phyloP scores from a whole-genome alignment of 495 filamentous ascomycete genomes.

The Neurospora sp. region DNA sequence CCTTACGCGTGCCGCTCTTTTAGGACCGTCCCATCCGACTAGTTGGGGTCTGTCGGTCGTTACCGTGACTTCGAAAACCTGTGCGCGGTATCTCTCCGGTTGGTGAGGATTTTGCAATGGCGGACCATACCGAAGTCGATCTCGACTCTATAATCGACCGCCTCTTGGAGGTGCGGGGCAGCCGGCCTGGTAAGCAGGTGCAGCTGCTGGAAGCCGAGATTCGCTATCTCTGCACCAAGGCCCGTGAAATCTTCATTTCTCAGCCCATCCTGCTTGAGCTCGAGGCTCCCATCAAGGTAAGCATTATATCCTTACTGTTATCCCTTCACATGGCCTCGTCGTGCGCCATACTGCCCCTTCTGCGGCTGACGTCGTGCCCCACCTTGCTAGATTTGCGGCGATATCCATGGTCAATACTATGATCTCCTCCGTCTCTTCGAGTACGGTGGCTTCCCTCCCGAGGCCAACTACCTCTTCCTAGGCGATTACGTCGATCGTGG shows the following conservation, averaged over 20 bases:
- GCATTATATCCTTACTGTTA: conserved; percentile 11
- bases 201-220: conserved; percentile 96
- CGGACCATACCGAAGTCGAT: conserved; percentile 94
- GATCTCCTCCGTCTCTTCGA: conserved; percentile 95
- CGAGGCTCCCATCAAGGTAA: conserved; percentile 97
- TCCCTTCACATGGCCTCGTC: neutral
- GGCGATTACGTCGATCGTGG: conserved; percentile 98
- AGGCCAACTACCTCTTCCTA: conserved; percentile 99
- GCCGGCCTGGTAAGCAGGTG: conserved; percentile 95
- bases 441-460: conserved; percentile 96
- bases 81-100: conserved; percentile 30
- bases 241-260: conserved; percentile 98
- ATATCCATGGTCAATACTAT: conserved; percentile 99
- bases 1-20: conserved; percentile 8
- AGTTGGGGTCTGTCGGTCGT: conserved; percentile 20
- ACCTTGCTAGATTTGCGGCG: conserved; percentile 77
- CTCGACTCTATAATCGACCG: conserved; percentile 98
- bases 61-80: conserved; percentile 14
- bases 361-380: conserved; percentile 8
- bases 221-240: conserved; percentile 95
- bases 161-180: conserved; percentile 94
- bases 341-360: neutral
- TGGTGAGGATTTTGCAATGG: conserved; percentile 55
- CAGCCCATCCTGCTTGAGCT: conserved; percentile 97
- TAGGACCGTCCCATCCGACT: conserved; percentile 5